Evolutionary conservation across 2,329 filamentous ascomycete genomes (phyloP).

Genomic region (Penicillium sp.): DNA sequence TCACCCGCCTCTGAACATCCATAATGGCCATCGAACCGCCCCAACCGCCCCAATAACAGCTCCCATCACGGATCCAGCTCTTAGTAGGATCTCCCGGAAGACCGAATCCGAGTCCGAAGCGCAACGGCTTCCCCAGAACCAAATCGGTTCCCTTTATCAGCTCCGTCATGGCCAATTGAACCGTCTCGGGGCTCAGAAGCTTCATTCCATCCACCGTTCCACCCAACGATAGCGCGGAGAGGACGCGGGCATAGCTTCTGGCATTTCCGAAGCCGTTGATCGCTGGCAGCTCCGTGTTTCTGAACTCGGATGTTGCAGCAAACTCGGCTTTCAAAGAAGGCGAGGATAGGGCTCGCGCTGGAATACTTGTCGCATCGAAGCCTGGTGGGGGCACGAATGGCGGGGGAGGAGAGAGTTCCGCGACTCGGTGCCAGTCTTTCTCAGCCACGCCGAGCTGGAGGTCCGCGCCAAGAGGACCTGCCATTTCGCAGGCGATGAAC

Average conservation of each 20-base stretch:
- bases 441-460: conserved; percentile 16
- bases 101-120: conserved; percentile 10
- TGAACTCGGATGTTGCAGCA: conserved; percentile 4
- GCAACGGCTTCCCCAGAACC: not conserved
- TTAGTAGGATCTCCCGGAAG: conserved; percentile 5
- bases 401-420: not conserved
- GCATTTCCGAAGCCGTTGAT: not conserved
- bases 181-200: conserved; percentile 11
- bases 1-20: conserved; percentile 17
- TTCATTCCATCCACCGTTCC: conserved; percentile 8
- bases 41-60: conserved; percentile 21
- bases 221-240: conserved; percentile 12
- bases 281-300: not conserved
- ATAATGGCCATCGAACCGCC: conserved; percentile 19
- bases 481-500: conserved; percentile 19
- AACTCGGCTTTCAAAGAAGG: conserved; percentile 7
- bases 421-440: conserved; percentile 10
- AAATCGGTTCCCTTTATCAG: not conserved
- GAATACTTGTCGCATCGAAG: conserved; percentile 2
- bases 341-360: conserved; percentile 5
- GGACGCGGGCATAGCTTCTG: conserved; percentile 2
- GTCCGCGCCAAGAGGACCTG: conserved; percentile 16
- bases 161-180: not conserved
- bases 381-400: not conserved
- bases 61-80: conserved; percentile 5